Base-by-base conservation (phyloP, 2,329 filamentous ascomycete genomes). In the Calonectria multiphialidica region DNA sequence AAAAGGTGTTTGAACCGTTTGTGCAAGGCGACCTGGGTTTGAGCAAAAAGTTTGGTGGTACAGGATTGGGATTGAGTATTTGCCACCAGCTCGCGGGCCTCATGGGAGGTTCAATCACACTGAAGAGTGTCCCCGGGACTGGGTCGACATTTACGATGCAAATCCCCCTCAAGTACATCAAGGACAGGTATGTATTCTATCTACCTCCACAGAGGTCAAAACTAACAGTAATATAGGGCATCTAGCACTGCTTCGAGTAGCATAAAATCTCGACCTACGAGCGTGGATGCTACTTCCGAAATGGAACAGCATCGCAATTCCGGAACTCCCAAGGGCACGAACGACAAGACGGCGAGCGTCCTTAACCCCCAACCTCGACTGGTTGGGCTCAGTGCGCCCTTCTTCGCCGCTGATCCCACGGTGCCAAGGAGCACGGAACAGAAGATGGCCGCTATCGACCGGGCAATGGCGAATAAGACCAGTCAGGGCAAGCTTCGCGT, bases 1-100 rank as follows among this genome's bases (percentile, higher is more conserved):
- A 94, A 69, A 93, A 93, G 76, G 95, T 98, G 12, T 98, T 98
- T 81, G 96, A 98, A 82, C 96, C 96, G 0, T 98, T 98, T 80
- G 94, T 98, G 0, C 96, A 98, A 83, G 96, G 94, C n/a, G 95
- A 98, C 80, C 86, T 97, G 1, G 94, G 95, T 1, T 85, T 98
- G 18, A 97, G 94, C 85, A 97, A 95, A 82, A 97, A 97, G 80
- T 97, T 93, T 80, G 95, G 95, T 21, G 96, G 96, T 18, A 98
- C 96, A 1, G 96, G 96, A 5, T 86, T 98, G 2, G 96, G 96
- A 2, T 83, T 98, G 67, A 96, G 94, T 79, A 98, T 98, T 78
- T 98, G 95, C 83, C 93, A 94, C 23, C 96, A 98, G 81, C 86
- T 98, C 44, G 94, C 95, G 3, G 91, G 87, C 18, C 85, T 98